A percentile compares a stretch with the other conserved stretches of the same genome.
phyloP scores from a whole-genome alignment of 2,329 filamentous ascomycete genomes.

The Phaeosphaeriaceae sp. region DNA sequence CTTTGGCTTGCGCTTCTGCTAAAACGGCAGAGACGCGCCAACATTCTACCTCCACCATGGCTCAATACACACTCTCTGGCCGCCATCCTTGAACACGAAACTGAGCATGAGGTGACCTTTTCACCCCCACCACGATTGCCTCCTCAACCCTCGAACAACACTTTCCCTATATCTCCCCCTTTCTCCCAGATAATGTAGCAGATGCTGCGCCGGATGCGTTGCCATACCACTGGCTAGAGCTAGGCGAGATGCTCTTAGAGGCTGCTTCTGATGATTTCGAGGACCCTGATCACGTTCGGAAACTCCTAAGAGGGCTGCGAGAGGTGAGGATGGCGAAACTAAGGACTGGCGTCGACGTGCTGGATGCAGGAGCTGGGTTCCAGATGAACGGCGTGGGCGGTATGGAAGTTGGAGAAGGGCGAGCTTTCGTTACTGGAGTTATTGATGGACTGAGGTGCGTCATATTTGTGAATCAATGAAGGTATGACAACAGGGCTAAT shows the following conservation, averaged over 20 bases:
- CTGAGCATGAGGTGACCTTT: constrained; percentile 69
- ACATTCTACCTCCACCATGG: constrained; percentile 91
- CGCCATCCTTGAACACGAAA: constrained; percentile 82
- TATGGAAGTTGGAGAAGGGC: constrained; percentile 88
- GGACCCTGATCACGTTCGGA: constrained; percentile 73
- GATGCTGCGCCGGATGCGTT: constrained; percentile 71
- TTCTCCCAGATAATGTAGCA: constrained; percentile 76
- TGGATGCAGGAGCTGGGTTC: constrained; percentile 76
- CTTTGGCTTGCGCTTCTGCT: constrained; percentile 95
- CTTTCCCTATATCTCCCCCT: constrained; percentile 65
- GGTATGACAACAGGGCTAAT: constrained; percentile 9
- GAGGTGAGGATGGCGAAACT: constrained; percentile 92
- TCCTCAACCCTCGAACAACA: constrained; percentile 57
- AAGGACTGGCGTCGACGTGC: constrained; percentile 71
- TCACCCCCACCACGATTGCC: constrained; percentile 81
- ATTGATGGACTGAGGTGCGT: constrained; percentile 77
- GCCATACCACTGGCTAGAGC: constrained; percentile 94
- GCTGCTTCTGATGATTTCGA: constrained; percentile 84
- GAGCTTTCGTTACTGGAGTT: constrained; percentile 82
- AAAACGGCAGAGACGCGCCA: constrained; percentile 91
- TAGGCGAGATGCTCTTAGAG: constrained; percentile 85
- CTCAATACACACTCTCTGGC: constrained; percentile 77
- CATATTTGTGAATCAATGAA: no score
- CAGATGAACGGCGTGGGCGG: constrained; percentile 83
- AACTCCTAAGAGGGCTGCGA: constrained; percentile 78